Conservation (phyloP, 495 filamentous ascomycete species). For the Penicillium flavigenum region DNA sequence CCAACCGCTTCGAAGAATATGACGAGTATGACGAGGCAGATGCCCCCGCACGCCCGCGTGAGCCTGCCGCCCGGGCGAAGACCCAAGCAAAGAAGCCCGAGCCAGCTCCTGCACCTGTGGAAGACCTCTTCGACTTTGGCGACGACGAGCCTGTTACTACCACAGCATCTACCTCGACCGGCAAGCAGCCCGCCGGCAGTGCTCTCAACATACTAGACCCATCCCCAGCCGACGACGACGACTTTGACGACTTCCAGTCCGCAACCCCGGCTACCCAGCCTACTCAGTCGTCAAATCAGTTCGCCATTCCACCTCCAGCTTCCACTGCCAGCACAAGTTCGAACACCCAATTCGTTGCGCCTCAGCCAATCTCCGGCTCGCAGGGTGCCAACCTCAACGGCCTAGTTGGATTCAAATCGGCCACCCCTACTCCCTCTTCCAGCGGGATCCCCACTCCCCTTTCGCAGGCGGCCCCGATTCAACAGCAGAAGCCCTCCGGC, state of each 20-base stretch:
- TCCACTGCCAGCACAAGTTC: slow-evolving; percentile 65
- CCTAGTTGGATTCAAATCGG: slow-evolving; percentile 75
- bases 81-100: slow-evolving; percentile 74
- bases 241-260: slow-evolving; percentile 98
- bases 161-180: slow-evolving; percentile 46
- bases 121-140: slow-evolving; percentile 79
- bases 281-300: slow-evolving; percentile 42
- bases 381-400: slow-evolving; percentile 77
- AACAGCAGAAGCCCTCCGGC: slow-evolving; percentile 55
- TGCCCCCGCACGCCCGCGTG: slow-evolving; percentile 47
- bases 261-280: slow-evolving; percentile 59
- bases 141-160: slow-evolving; percentile 64
- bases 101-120: slow-evolving; percentile 37
- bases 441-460: slow-evolving; percentile 50
- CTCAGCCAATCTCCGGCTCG: slow-evolving; percentile 76
- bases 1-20: slow-evolving; percentile 92
- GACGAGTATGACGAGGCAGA: slow-evolving; percentile 89
- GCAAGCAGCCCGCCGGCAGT: slow-evolving; percentile 48
- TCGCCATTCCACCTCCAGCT: slow-evolving; percentile 51
- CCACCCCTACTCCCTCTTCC: slow-evolving; percentile 64
- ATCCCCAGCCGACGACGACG: slow-evolving; percentile 71
- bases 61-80: slow-evolving; percentile 40
- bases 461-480: slow-evolving; percentile 49
- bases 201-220: slow-evolving; percentile 58
- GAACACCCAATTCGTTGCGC: slow-evolving; percentile 70